Evolutionary conservation across 2,329 filamentous ascomycete species (phyloP), one percentile per base, ranked within the genome.

Genomic region (Aspergillus ochraceoroseus): DNA sequence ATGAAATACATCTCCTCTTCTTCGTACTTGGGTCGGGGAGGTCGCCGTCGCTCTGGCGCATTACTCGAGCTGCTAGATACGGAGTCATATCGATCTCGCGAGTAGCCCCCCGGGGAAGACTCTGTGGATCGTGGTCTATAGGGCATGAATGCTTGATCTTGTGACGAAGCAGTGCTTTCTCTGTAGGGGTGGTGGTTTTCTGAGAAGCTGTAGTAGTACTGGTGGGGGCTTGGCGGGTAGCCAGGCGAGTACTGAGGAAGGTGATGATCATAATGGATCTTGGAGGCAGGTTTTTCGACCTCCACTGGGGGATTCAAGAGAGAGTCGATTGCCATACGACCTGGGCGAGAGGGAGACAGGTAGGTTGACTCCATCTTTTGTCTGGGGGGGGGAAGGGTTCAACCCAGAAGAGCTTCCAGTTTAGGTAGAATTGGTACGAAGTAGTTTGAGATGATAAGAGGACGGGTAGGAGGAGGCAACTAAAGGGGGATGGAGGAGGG

Each of bases 1-100:
- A 72, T 70, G 44, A 72, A 72, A 51, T 67, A 68, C 58, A 65
- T 65, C 44, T 72, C 66, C 54, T 72, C 69, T 36, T 67, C 61
- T 30, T 64, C 63, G 53, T 72, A 72, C 53, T 68, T 70, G 17
- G 67, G 68, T 4, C 68, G 61, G n/a, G 67, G 65, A 4, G 63
- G 56, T 3, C 67, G 64, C 6, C 66, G 64, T 11, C 62, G 60
- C 37, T 66, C 65, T 5, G 53, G 46, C 7, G 56, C 51, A 38
- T 57, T 56, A 25, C 60, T 64, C 13, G 64, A 65, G 38, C 55
- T 61, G 50, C 64, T 68, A 8, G 65, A 66, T 32, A 66, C 65
- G 17, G 64, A 67, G 39, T 62, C 59, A 48, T 62, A 67, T 27
- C 65, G 62, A 38, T 67, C 63, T 32, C 64, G 60, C 13, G 56